phyloP scores from a whole-genome alignment of 352 stramenopile genomes.

The Phytophthora pinifolia region DNA sequence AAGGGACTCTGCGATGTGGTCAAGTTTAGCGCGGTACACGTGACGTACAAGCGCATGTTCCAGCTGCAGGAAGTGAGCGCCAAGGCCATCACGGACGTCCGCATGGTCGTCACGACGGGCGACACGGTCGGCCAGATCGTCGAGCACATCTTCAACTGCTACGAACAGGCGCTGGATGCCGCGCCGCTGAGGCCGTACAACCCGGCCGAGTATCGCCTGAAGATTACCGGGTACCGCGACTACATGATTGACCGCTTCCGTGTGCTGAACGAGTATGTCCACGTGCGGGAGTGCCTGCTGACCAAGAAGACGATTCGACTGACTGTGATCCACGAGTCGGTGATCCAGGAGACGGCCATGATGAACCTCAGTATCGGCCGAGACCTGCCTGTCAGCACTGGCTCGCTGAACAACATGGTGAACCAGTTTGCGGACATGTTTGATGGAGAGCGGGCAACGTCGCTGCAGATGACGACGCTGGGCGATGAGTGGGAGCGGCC shows the following conservation, averaged over 20 bases:
- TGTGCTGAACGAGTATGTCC: slow-evolving; percentile 88
- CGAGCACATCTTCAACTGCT: slow-evolving; percentile 89
- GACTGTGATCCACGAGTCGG: slow-evolving; percentile 83
- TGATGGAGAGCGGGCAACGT: slow-evolving; percentile 51
- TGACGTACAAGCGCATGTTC: slow-evolving; percentile 83
- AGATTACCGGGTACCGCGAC: slow-evolving; percentile 85
- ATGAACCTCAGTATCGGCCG: slow-evolving; percentile 75
- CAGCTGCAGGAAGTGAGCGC: slow-evolving; percentile 84
- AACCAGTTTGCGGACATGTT: slow-evolving; percentile 68
- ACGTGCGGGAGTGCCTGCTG: slow-evolving; percentile 82
- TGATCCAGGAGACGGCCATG: slow-evolving; percentile 84
- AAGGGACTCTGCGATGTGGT: slow-evolving; percentile 79
- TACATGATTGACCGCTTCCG: slow-evolving; percentile 85
- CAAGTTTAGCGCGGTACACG: slow-evolving; percentile 79
- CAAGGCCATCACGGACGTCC: slow-evolving; percentile 82
- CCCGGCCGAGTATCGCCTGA: slow-evolving; percentile 79
- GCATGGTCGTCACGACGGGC: slow-evolving; percentile 79
- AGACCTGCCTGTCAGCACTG: slow-evolving; percentile 42
- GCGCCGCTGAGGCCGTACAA: slow-evolving; percentile 78
- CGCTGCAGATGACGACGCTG: slow-evolving; percentile 74
- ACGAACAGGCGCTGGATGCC: slow-evolving; percentile 77
- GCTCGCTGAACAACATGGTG: slow-evolving; percentile 32
- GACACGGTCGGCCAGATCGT: slow-evolving; percentile 89
- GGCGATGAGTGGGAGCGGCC: slow-evolving; percentile 66
- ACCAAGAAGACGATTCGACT: slow-evolving; percentile 87